Evolutionary conservation across 139 green algal genomes (phyloP), one percentile per base, ranked within the genome.

Genomic region (Chlorella sp.): DNA sequence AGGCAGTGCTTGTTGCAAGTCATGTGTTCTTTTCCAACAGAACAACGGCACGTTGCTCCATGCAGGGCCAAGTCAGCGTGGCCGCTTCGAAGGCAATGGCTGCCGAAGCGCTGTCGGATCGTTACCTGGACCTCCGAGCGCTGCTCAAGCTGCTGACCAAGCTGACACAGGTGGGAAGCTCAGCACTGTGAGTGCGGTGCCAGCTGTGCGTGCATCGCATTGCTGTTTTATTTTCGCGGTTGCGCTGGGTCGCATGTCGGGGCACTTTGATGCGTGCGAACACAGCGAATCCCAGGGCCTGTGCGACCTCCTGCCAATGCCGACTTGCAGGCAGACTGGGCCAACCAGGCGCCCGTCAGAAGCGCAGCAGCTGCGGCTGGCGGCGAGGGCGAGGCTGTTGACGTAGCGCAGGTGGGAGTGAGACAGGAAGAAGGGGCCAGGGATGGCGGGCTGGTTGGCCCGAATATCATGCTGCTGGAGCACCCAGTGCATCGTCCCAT

Each of bases 81-180:
- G 70, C 88, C 32, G 83, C 86, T 4, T 78, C 78, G 65, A 83
- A 81, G 60, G 67, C 85, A 30, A 84, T 92, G 38, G 67, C 76
- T 13, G 86, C 86, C 1, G 88, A 90, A 16, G 81, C 70, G 9
- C 56, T 89, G 54, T 43, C 75, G 34, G 93, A 96, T 77, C 84
- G 85, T 41, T 94, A 91, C 73, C 89, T 90, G 14, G 94, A 97
- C 76, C 80, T 98, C 44, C 73, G 90, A 0, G 95, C 96, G 17
- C 89, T 98, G 56, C 89, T 98, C 34, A 85, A 88, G 85, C 90
- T 98, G 76, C 89, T 98, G 30, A 94, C 88, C 58, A 88, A 95
- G 78, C 82, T 98, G 36, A 97, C 87, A 0, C 89, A 95, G 62
- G 88, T 89, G 0, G 92, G 94, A n/a, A n/a, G n/a, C n/a, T n/a